Conservation (phyloP, 2,329 filamentous ascomycete species). For the Penicillium brasilianum region DNA sequence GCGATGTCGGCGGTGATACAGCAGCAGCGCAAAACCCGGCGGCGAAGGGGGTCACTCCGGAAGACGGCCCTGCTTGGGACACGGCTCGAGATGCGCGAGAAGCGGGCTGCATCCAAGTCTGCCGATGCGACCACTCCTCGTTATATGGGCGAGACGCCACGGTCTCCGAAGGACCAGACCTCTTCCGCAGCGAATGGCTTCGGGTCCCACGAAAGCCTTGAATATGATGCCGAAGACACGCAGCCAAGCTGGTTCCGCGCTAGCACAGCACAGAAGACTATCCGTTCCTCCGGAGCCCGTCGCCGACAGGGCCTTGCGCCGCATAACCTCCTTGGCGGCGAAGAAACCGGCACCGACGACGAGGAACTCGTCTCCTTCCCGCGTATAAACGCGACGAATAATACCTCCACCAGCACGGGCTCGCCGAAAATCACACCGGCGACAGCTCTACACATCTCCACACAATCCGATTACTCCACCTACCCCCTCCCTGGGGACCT, state of each 20-base stretch:
- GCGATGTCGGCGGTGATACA: slow-evolving; percentile 56
- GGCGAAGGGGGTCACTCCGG: slow-evolving; percentile 80
- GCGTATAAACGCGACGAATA: slow-evolving; percentile 48
- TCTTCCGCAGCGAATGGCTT: slow-evolving; percentile 19
- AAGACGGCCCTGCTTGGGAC: slow-evolving; percentile 83
- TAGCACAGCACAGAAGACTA: slow-evolving; percentile 22
- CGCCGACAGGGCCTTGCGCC: slow-evolving; percentile 52
- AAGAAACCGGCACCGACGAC: slow-evolving; percentile 81
- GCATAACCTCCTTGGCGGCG: slow-evolving; percentile 62
- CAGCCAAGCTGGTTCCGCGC: slow-evolving; percentile 28
- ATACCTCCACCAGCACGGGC: slow-evolving; percentile 19
- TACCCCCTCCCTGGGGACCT: slow-evolving; percentile 54
- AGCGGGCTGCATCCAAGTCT: slow-evolving; percentile 30
- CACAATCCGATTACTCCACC: slow-evolving; percentile 64
- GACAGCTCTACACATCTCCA: slow-evolving; percentile 36
- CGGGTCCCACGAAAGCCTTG: slow-evolving; percentile 21
- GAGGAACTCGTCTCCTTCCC: slow-evolving; percentile 75
- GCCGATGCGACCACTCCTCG: slow-evolving; percentile 25
- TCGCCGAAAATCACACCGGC: slow-evolving; percentile 25
- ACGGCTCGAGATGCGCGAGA: slow-evolving; percentile 43
- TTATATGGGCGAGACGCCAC: slow-evolving; percentile 15
- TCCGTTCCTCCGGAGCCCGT: slow-evolving; percentile 34
- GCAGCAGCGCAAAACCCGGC: slow-evolving; percentile 62
- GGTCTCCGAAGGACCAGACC: slow-evolving; percentile 14
- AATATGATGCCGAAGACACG: slow-evolving; percentile 19